These are phyloP conservation scores for Sergeia podlipaevii DNA, from an alignment of 208 protist genomes.

Conservation along the genomic window DNA sequence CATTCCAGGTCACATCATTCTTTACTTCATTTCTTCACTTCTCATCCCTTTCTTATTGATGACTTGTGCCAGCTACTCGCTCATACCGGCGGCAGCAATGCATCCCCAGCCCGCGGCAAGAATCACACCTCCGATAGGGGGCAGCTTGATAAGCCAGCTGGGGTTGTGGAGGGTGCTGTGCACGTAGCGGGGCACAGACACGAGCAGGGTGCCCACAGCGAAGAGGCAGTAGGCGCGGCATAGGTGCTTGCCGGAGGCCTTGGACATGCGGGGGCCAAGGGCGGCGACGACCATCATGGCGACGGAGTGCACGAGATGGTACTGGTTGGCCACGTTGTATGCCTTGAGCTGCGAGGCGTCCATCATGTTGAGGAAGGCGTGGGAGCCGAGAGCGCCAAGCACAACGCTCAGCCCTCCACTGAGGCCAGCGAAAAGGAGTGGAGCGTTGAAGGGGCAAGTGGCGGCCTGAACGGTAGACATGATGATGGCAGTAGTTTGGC, in stretches of 20 bases:
- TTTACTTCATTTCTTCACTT: too few relatives aligned
- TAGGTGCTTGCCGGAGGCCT: constrained; percentile 17
- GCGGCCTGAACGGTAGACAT: constrained; percentile 1
- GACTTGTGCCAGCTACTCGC: neutral
- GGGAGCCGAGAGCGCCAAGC: constrained; percentile 44
- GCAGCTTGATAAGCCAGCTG: constrained; percentile 21
- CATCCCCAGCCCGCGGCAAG: constrained; percentile 31
- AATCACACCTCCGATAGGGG: constrained; percentile 20
- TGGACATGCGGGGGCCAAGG: constrained; percentile 14
- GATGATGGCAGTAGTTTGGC: too few relatives aligned
- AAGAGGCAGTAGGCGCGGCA: constrained; percentile 33
- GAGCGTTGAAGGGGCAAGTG: constrained; percentile 7
- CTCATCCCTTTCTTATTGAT: too few relatives aligned
- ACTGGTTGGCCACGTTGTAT: constrained; percentile 52
- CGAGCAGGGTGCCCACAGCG: constrained; percentile 19
- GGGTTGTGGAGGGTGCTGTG: constrained; percentile 43
- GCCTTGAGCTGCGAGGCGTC: constrained; percentile 33
- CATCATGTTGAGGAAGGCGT: constrained; percentile 46
- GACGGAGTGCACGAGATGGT: constrained; percentile 66
- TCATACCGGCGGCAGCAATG: constrained; percentile 18
- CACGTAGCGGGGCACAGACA: constrained; percentile 32
- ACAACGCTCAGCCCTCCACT: constrained; percentile 29
- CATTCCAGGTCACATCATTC: too few relatives aligned
- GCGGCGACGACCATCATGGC: constrained; percentile 50
- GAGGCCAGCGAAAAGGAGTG: constrained; percentile 21